Percentiles rank a stretch among this genome's conserved stretches.
phyloP scores from a whole-genome alignment of 2,329 filamentous ascomycete genomes.

The Plectosphaerella plurivora region DNA sequence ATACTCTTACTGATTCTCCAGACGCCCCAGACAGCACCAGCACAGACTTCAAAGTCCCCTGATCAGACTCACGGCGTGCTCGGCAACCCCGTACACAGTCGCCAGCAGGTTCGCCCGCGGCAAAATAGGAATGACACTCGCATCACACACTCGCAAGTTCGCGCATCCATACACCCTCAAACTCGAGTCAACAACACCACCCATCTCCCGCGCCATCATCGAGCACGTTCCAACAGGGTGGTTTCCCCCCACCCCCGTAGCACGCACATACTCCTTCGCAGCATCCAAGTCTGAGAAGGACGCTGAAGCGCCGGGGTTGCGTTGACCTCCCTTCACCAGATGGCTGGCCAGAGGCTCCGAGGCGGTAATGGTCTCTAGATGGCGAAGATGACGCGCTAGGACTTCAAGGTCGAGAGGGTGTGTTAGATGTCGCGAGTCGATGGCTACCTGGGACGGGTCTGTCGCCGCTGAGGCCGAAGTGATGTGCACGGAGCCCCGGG shows the following conservation, averaged over 20 bases:
- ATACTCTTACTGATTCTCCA: too few relatives aligned
- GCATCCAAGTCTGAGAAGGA: conserved; percentile 25
- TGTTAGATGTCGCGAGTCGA: conserved; percentile 51
- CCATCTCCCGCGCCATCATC: conserved; percentile 45
- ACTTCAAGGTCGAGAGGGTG: conserved; percentile 53
- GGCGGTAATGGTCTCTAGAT: conserved; percentile 31
- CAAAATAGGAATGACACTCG: conserved; percentile 37
- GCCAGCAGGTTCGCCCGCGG: conserved; percentile 26
- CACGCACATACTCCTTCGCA: conserved; percentile 28
- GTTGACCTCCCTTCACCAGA: conserved; percentile 30
- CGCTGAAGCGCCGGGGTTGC: conserved; percentile 7
- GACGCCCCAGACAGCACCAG: too few relatives aligned
- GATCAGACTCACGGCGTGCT: conserved; percentile 14
- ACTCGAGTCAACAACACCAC: conserved; percentile 40
- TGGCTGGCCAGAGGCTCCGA: conserved; percentile 35
- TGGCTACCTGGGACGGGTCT: conserved; percentile 18
- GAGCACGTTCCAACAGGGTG: conserved; percentile 43
- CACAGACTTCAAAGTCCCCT: neutral
- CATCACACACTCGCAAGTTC: conserved; percentile 40
- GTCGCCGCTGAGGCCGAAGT: conserved; percentile 26
- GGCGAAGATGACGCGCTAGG: conserved; percentile 37
- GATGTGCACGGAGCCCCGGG: conserved; percentile 56
- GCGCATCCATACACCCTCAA: conserved; percentile 38
- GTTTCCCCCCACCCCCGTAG: conserved; percentile 30
- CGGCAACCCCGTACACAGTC: conserved; percentile 23